phyloP scores from a whole-genome alignment of 768 basidiomycete genomes.

The Pleurotus eryngii region DNA sequence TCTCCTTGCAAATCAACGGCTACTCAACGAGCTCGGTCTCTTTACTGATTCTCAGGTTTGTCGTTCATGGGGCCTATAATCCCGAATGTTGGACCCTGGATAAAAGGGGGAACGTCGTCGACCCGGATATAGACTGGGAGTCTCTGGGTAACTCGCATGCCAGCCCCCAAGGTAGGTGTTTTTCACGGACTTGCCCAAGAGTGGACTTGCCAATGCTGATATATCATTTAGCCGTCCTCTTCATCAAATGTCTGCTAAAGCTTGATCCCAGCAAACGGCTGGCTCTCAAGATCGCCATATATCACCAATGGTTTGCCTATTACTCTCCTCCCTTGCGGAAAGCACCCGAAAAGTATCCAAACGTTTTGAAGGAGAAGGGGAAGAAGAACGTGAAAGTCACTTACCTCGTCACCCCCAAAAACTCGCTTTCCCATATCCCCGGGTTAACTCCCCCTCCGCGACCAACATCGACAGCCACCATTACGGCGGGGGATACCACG shows the following conservation, averaged over 20 bases:
- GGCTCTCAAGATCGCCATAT: constrained; percentile 61
- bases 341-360: neutral
- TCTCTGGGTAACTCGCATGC: constrained; percentile 37
- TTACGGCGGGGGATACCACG: neutral
- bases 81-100: constrained; percentile 57
- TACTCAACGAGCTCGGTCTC: constrained; percentile 5
- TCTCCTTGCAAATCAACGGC: neutral
- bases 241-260: constrained; percentile 64
- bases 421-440: neutral
- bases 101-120: constrained; percentile 25
- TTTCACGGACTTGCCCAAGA: neutral
- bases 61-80: constrained; percentile 58
- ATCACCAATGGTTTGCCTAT: constrained; percentile 70
- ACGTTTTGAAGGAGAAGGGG: neutral
- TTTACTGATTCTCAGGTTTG: constrained; percentile 71
- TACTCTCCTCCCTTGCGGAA: constrained; percentile 7
- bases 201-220: neutral
- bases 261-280: constrained; percentile 63
- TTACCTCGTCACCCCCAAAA: neutral
- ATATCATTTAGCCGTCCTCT: constrained; percentile 43
- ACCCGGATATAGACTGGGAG: constrained; percentile 61
- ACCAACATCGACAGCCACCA: neutral
- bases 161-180: constrained; percentile 44
- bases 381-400: neutral
- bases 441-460: neutral